Conservation (phyloP, 148 eudicot species). For the Fagopyrum esculentum region DNA sequence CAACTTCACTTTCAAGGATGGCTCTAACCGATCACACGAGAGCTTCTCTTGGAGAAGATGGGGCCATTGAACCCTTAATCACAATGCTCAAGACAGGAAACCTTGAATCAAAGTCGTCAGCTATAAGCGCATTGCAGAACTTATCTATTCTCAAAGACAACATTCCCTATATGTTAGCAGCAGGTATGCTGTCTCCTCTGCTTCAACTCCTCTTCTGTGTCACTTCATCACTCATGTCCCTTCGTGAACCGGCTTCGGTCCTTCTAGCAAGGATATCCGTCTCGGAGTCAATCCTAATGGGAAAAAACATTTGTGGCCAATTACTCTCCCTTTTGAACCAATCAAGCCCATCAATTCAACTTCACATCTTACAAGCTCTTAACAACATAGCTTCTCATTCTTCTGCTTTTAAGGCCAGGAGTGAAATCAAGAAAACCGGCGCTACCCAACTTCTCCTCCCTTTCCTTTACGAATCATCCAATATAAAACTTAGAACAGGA, state of each 20-base stretch:
- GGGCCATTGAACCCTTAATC: conserved; percentile 71
- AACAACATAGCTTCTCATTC: conserved; percentile 49
- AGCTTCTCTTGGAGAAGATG: conserved; percentile 57
- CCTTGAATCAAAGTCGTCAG: conserved; percentile 72
- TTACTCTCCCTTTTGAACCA: conserved; percentile 72
- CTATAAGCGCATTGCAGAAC: conserved; percentile 62
- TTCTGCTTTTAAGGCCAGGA: conserved; percentile 38
- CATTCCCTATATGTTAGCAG: conserved; percentile 35
- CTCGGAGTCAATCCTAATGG: conserved; percentile 50
- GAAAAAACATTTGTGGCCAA: conserved; percentile 61
- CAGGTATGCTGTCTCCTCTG: conserved; percentile 63
- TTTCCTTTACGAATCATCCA: conserved; percentile 36
- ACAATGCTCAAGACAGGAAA: conserved; percentile 75
- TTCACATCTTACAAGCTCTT: conserved; percentile 57
- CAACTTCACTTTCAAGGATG: conserved; percentile 73
- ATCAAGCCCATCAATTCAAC: conserved; percentile 52
- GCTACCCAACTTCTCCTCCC: conserved; percentile 62
- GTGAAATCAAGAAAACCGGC: conserved; percentile 54
- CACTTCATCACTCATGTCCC: conserved; percentile 81
- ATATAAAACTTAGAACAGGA: conserved; percentile 35
- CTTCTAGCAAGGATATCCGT: conserved; percentile 59
- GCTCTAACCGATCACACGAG: conserved; percentile 59
- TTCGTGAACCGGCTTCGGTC: conserved; percentile 76
- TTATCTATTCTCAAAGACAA: conserved; percentile 47
- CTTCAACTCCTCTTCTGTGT: conserved; percentile 90